Conservation (phyloP, 345 rosid genomes). For the Lepidium africanum region DNA sequence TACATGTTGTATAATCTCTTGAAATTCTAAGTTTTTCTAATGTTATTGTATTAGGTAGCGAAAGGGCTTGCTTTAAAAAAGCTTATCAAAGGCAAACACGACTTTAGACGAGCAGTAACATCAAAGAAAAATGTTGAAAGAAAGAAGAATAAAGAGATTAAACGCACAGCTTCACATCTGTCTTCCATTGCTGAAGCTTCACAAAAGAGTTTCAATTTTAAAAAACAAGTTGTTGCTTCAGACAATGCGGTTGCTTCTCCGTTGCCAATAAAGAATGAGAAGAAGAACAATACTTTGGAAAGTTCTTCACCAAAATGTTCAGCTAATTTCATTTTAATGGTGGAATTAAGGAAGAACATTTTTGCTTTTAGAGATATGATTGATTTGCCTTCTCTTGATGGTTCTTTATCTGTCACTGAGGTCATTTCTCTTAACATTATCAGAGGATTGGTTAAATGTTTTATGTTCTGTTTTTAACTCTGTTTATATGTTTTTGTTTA, state of each 20-base stretch:
- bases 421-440: conserved; percentile 26
- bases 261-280: background rate
- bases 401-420: conserved; percentile 40
- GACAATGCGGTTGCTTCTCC: background rate
- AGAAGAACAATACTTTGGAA: conserved; percentile 6
- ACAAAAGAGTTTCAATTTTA: conserved; percentile 18
- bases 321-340: conserved; percentile 38
- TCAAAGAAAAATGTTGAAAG: conserved; percentile 14
- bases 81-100: conserved; percentile 19
- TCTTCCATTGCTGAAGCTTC: conserved; percentile 5
- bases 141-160: conserved; percentile 5
- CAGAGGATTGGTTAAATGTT: background rate
- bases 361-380: conserved; percentile 55
- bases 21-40: background rate
- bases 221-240: conserved; percentile 16
- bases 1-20: background rate
- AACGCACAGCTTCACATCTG: conserved; percentile 6
- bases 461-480: background rate
- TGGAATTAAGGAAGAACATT: conserved; percentile 63
- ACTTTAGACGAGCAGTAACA: conserved; percentile 1
- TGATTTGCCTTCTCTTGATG: conserved; percentile 55
- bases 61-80: conserved; percentile 17
- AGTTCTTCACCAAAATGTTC: conserved; percentile 24
- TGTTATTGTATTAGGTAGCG: background rate
- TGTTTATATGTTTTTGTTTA: conserved; percentile 4